Percentiles rank a stretch among this genome's conserved stretches.
Evolutionary conservation across 2,329 filamentous ascomycete genomes (phyloP).

Genomic region (Pseudogymnoascus sp.): DNA sequence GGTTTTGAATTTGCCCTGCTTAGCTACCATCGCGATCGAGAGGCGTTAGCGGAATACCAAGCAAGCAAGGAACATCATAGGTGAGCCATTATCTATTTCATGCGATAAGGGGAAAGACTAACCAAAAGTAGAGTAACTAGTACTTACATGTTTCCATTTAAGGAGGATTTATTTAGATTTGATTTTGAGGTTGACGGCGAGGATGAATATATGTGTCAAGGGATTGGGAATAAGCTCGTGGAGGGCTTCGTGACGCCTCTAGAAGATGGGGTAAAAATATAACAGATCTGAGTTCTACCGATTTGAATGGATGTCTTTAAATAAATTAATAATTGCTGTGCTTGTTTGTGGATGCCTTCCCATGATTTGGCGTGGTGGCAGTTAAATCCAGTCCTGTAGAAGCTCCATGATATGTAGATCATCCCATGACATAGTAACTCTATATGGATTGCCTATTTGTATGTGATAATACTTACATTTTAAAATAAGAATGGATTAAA

Average conservation of each 20-base stretch:
- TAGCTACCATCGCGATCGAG: conserved; percentile 18
- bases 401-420: too few species aligned
- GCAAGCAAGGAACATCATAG: conserved; percentile 17
- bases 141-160: conserved; percentile 18
- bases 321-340: neutral
- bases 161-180: conserved; percentile 19
- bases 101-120: neutral
- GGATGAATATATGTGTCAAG: conserved; percentile 15
- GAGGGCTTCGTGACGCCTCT: neutral
- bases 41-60: conserved; percentile 19
- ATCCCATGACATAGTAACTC: too few species aligned
- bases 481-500: too few species aligned
- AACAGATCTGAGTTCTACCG: neutral
- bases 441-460: too few species aligned
- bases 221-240: neutral
- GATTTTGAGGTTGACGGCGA: conserved; percentile 19
- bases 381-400: neutral
- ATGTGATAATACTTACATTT: too few species aligned
- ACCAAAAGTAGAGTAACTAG: conserved; percentile 13
- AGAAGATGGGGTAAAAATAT: neutral
- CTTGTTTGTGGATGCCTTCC: neutral
- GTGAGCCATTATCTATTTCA: conserved; percentile 6
- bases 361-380: neutral
- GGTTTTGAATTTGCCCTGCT: conserved; percentile 19
- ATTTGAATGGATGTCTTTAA: neutral